Evolutionary conservation across 2,329 filamentous ascomycete genomes (phyloP), one percentile per base, ranked within the genome.

Genomic region (Trichoderma semiorbis): DNA sequence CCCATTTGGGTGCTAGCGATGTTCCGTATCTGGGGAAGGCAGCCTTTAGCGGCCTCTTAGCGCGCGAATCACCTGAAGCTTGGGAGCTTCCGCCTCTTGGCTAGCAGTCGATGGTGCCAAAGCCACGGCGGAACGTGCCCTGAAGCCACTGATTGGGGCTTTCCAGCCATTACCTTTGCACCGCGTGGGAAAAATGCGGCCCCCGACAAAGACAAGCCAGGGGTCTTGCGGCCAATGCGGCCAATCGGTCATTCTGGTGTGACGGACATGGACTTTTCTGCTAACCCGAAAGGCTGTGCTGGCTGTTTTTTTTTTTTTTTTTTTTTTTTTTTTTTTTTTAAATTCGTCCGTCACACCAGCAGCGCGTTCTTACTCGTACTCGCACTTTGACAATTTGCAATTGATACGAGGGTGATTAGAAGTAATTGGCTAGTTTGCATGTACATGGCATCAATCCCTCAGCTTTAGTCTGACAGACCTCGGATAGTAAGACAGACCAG

Each of bases 281-380:
- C 26, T 28, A 34, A 43, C 32, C 63, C 63, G 63, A 66, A 36
- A 16, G 39, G 39, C 39, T 43, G 39, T 43, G 14, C 24, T 39
- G 18, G 21, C 10, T 50, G 21, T 3, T 30, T 14, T 12, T 39
- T 55, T 36, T 32, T 26, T 28, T 4, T n/a, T n/a, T n/a, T n/a
- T n/a, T n/a, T n/a, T n/a, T n/a, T n/a, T n/a, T n/a, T n/a, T n/a
- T n/a, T n/a, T n/a, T n/a, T n/a, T n/a, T n/a, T n/a, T n/a, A n/a
- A n/a, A 10, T n/a, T n/a, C 39, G 39, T n/a, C 39, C 12, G 58
- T 34, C 18, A 32, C 18, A 34, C 32, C 64, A 39, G 14, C 16
- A n/a, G 36, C 53, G 64, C 34, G 21, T 63, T 70, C 68, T 70
- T 63, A 55, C 47, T 70, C 68, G 68, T 70, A 70, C 68, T 64